Evolutionary conservation across 345 rosid species (phyloP).

Genomic region (Capsella bursapastoris): DNA sequence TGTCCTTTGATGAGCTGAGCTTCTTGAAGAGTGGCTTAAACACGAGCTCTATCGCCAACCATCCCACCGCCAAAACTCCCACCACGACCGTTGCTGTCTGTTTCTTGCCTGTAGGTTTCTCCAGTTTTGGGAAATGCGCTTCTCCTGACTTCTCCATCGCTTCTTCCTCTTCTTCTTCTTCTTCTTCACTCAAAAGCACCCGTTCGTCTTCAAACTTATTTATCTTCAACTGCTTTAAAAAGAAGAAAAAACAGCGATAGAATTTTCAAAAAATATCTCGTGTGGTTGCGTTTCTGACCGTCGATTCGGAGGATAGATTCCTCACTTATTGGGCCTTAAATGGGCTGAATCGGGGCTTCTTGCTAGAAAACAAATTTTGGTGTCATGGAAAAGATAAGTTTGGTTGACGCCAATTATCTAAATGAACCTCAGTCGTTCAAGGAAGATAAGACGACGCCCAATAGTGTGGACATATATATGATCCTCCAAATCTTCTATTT

Average conservation of each 20-base stretch:
- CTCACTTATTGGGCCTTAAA: slow-evolving; percentile 1
- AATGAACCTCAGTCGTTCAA: slow-evolving; percentile 32
- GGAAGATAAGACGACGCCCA: slow-evolving; percentile 38
- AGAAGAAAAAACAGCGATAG: background rate
- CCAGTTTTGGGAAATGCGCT: slow-evolving; percentile 29
- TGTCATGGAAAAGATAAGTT: slow-evolving; percentile 24
- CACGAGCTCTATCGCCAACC: slow-evolving; percentile 83
- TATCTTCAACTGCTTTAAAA: slow-evolving; percentile 1
- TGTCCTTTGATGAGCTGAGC: slow-evolving; percentile 67
- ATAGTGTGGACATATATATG: background rate
- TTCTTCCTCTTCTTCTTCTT: slow-evolving; percentile 5
- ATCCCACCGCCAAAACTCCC: slow-evolving; percentile 76
- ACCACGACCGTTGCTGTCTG: slow-evolving; percentile 61
- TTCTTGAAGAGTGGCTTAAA: slow-evolving; percentile 77
- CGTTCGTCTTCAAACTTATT: slow-evolving; percentile 3
- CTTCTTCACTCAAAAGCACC: background rate
- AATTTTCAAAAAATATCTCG: slow-evolving; percentile 3
- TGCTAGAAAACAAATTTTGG: slow-evolving; percentile 30
- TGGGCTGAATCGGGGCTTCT: slow-evolving; percentile 23
- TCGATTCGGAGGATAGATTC: background rate
- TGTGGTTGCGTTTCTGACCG: slow-evolving; percentile 11
- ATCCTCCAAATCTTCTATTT: slow-evolving; percentile 3
- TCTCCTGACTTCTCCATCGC: slow-evolving; percentile 36
- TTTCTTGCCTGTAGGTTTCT: slow-evolving; percentile 45
- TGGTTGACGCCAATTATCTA: slow-evolving; percentile 28